phyloP scores from a whole-genome alignment of 2,329 filamentous ascomycete species.

The Ophiostoma perfectum region DNA sequence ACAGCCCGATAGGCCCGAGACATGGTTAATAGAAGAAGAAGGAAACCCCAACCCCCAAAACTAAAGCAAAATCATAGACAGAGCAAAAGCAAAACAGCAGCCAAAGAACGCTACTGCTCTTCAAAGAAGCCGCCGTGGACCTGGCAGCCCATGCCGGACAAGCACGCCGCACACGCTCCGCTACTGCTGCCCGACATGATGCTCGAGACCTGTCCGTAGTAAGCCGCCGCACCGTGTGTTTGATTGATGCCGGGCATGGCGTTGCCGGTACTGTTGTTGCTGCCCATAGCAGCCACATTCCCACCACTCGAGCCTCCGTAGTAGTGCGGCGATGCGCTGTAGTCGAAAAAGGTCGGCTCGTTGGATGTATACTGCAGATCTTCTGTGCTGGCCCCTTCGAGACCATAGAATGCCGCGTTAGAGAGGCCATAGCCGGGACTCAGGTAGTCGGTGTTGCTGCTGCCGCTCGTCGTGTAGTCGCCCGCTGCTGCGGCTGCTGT shows the following conservation, averaged over 20 bases:
- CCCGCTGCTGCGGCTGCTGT: not conserved
- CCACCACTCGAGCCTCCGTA: constrained; percentile 6
- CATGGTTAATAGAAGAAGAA: not conserved
- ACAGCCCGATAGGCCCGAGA: not conserved
- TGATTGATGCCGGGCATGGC: not conserved
- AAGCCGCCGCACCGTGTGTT: not conserved
- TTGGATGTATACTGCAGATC: constrained; percentile 21
- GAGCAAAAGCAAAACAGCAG: not conserved
- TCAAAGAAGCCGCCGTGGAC: constrained; percentile 24
- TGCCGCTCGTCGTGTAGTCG: not conserved
- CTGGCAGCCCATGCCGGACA: constrained; percentile 25
- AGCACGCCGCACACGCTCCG: constrained; percentile 20
- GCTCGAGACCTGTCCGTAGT: constrained; percentile 19
- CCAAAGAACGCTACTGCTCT: not conserved
- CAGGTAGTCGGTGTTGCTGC: constrained; percentile 16
- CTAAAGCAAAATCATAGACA: not conserved
- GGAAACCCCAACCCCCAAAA: not conserved
- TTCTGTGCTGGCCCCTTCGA: constrained; percentile 24
- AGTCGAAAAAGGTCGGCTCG: constrained; percentile 24
- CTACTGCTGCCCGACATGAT: not conserved
- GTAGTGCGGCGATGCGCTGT: constrained; percentile 25
- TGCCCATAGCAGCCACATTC: not conserved
- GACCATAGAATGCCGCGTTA: constrained; percentile 21
- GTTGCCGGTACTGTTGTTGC: no score
- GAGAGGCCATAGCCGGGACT: constrained; percentile 14